Percentiles rank a stretch among this genome's conserved stretches.
Conservation (phyloP, 257 asterid species). For the Nemophila menziesii region DNA sequence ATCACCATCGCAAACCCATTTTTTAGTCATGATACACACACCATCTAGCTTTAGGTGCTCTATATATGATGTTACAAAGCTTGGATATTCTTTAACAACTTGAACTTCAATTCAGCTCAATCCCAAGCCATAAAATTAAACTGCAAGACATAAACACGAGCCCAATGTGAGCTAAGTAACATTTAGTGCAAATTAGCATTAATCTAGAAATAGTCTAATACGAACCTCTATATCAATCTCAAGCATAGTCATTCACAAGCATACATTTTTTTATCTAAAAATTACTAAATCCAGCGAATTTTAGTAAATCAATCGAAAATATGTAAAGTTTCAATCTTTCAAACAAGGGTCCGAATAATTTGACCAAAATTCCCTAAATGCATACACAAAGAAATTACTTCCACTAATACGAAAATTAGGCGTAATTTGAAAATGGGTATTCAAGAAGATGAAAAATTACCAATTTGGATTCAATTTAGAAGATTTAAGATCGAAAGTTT, state of each 20-base stretch:
- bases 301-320: no score
- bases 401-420: background rate
- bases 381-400: background rate
- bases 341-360: background rate
- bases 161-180: background rate
- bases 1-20: background rate
- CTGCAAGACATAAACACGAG: background rate
- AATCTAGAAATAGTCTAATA: background rate
- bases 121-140: background rate
- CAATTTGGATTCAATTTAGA: background rate
- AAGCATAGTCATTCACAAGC: background rate
- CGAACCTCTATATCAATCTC: background rate
- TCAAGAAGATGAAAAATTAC: background rate
- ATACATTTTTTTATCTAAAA: background rate
- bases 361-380: background rate
- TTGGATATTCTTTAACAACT: background rate
- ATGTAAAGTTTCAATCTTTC: background rate
- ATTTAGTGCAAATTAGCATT: background rate
- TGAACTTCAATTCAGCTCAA: background rate
- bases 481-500: background rate
- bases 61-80: background rate
- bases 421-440: background rate
- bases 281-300: background rate
- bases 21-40: background rate
- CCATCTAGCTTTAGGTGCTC: background rate